phyloP scores from a whole-genome alignment of 129 eudicot genomes.

The Chrysanthemum seticuspe region DNA sequence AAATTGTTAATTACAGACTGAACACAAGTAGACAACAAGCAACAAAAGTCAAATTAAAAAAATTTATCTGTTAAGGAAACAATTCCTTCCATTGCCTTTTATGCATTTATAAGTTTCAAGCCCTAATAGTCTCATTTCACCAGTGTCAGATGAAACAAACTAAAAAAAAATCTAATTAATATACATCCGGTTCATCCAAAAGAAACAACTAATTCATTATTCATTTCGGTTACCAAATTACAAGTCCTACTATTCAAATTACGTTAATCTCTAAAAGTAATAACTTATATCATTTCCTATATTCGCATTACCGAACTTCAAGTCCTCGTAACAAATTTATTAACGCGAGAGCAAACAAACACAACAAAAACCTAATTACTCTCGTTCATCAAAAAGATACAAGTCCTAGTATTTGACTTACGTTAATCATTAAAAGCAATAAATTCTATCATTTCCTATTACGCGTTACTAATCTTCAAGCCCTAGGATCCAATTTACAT shows the following conservation, averaged over 20 bases:
- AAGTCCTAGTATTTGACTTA: background rate
- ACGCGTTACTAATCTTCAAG: constrained; percentile 3
- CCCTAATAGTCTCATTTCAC: constrained; percentile 2
- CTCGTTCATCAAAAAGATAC: background rate
- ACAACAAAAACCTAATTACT: constrained; percentile 18
- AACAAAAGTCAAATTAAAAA: background rate
- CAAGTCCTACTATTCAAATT: too few relatives aligned
- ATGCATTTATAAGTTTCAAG: background rate
- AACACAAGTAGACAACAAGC: too few relatives aligned
- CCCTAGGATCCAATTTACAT: constrained; percentile 10
- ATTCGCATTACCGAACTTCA: background rate
- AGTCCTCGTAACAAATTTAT: constrained; percentile 15
- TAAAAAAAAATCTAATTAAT: too few relatives aligned
- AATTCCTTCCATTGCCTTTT: background rate
- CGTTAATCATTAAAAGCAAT: too few relatives aligned
- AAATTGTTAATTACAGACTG: too few relatives aligned
- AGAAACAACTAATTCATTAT: too few relatives aligned
- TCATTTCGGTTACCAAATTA: too few relatives aligned
- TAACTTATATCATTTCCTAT: background rate
- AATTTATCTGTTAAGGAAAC: background rate
- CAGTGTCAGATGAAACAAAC: too few relatives aligned
- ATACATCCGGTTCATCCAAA: too few relatives aligned
- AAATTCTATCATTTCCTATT: background rate
- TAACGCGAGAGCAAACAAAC: constrained; percentile 13
- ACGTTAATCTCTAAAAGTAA: background rate